Conservation (phyloP, 202 grass and related monocot species). For the Eragrostis tef region DNA sequence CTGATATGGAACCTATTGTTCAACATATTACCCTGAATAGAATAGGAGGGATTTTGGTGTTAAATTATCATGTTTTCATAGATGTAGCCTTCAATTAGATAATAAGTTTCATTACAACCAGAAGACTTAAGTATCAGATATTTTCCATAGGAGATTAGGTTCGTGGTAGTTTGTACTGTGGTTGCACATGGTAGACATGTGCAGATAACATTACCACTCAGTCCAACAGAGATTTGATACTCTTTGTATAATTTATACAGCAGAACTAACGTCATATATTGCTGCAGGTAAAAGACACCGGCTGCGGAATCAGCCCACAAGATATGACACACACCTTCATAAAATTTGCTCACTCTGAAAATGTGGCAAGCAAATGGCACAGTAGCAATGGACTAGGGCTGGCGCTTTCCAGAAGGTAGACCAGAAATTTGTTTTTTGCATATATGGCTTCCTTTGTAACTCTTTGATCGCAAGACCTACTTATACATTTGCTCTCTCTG, state of each 20-base stretch:
- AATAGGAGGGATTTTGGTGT: neutral
- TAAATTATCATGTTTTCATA: conserved; percentile 19
- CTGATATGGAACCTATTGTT: neutral
- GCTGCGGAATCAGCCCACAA: conserved; percentile 74
- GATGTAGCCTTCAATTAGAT: neutral
- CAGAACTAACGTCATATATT: conserved; percentile 31
- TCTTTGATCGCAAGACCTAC: neutral
- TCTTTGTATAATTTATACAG: neutral
- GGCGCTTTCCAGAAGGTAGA: conserved; percentile 87
- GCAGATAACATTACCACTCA: neutral
- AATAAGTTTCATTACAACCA: neutral
- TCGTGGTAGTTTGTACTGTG: neutral
- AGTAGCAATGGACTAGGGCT: conserved; percentile 67
- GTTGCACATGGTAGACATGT: neutral
- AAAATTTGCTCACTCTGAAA: conserved; percentile 57
- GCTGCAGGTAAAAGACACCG: conserved; percentile 81
- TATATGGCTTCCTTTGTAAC: neutral
- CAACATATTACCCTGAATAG: neutral
- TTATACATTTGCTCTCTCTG: neutral
- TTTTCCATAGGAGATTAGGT: neutral
- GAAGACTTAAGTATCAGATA: neutral
- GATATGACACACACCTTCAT: conserved; percentile 69
- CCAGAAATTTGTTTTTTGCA: conserved; percentile 5
- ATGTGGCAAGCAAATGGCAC: conserved; percentile 20
- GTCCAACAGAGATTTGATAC: neutral